Evolutionary conservation across 1,284 basidiomycete genomes (phyloP).

Genomic region (Sanguinoderma infundibulare): DNA sequence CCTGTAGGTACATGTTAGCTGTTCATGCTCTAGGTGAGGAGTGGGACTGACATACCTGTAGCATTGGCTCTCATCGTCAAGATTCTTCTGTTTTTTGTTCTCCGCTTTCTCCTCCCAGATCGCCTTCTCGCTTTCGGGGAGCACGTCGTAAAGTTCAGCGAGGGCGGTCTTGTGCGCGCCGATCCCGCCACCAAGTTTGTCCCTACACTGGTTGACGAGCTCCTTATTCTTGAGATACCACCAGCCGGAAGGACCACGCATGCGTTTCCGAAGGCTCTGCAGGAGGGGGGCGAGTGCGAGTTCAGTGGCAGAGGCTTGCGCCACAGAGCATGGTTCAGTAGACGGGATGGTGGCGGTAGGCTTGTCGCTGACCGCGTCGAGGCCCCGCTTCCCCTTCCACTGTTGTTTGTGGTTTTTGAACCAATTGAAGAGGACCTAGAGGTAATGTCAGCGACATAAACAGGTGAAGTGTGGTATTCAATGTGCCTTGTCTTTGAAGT

Average conservation of each 20-base stretch:
- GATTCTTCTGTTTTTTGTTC: not conserved
- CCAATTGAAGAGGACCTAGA: not conserved
- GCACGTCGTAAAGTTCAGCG: not conserved
- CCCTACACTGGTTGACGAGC: not conserved
- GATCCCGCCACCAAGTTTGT: not conserved
- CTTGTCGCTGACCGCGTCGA: too few relatives aligned
- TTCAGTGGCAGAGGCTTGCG: not conserved
- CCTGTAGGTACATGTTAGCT: too few relatives aligned
- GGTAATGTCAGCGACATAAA: too few relatives aligned
- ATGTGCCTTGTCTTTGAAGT: not conserved
- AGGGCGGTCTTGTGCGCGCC: not conserved
- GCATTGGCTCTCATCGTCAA: not conserved
- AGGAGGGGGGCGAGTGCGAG: not conserved
- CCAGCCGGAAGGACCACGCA: not conserved
- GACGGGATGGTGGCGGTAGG: too few relatives aligned
- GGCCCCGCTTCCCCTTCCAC: too few relatives aligned
- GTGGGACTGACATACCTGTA: not conserved
- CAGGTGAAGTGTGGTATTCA: too few relatives aligned
- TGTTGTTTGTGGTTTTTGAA: not conserved
- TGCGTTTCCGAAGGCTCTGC: not conserved
- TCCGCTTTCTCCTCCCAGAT: not conserved
- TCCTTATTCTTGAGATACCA: not conserved
- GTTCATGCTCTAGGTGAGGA: too few relatives aligned
- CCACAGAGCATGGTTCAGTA: too few relatives aligned
- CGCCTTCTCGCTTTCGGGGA: not conserved